Percentiles rank a stretch among this genome's conserved stretches.
Conservation (phyloP, 1,284 basidiomycete genomes). For the Cerioporus squamosus region DNA sequence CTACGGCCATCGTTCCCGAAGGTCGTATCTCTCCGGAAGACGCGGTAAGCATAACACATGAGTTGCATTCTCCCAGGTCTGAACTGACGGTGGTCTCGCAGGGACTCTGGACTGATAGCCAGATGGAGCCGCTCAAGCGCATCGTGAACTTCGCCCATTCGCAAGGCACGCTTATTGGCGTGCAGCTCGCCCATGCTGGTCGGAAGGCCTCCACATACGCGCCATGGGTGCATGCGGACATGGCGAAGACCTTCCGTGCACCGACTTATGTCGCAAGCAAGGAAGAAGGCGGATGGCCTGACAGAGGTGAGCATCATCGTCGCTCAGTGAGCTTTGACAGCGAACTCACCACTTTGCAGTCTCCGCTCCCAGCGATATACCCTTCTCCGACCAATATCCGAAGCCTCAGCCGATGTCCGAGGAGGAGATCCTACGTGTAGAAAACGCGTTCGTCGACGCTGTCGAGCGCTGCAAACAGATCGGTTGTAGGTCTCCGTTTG, state of each 20-base stretch:
- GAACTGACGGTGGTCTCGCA: constrained; percentile 9
- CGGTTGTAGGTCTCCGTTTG: constrained; percentile 57
- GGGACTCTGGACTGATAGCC: constrained; percentile 81
- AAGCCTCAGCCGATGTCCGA: constrained; percentile 56
- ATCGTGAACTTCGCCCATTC: constrained; percentile 81
- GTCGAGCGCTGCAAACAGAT: constrained; percentile 61
- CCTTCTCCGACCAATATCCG: constrained; percentile 53
- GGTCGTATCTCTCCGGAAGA: constrained; percentile 59
- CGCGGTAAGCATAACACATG: constrained; percentile 26
- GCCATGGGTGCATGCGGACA: constrained; percentile 55
- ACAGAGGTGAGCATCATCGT: constrained; percentile 43
- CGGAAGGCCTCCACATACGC: constrained; percentile 67
- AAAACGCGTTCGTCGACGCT: constrained; percentile 69
- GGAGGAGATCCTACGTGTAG: constrained; percentile 62
- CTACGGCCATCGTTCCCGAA: constrained; percentile 61
- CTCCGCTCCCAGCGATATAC: constrained; percentile 54
- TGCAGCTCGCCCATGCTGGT: constrained; percentile 85
- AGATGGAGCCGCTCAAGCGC: constrained; percentile 67
- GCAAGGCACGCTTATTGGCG: constrained; percentile 70
- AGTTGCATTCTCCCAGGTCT: no score
- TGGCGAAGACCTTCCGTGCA: constrained; percentile 30
- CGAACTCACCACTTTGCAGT: constrained; percentile 28
- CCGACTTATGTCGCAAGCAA: constrained; percentile 40
- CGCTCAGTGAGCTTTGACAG: background rate
- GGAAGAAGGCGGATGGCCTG: constrained; percentile 72